Evolutionary conservation across 2,329 filamentous ascomycete genomes (phyloP).

Genomic region (Dactylellina parvicollis): DNA sequence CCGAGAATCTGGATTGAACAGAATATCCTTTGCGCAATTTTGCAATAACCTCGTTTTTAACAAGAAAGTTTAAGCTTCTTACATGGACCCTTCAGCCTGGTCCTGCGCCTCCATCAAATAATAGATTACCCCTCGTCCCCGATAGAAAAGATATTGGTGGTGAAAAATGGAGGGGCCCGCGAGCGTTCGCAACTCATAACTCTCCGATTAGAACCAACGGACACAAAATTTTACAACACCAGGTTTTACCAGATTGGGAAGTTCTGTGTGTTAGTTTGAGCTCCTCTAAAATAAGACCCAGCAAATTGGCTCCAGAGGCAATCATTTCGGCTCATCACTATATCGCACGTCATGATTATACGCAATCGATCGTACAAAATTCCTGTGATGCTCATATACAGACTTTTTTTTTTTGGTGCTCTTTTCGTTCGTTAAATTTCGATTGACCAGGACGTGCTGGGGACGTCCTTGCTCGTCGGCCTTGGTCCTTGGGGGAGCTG

Average conservation of each 20-base stretch:
- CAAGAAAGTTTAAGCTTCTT: conserved; percentile 33
- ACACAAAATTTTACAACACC: conserved; percentile 54
- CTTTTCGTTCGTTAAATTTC: conserved; percentile 14
- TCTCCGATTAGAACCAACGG: conserved; percentile 50
- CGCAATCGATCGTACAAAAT: conserved; percentile 17
- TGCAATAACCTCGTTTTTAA: neutral
- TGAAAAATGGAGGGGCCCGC: too few species aligned
- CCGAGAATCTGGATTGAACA: conserved; percentile 41
- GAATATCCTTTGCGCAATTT: conserved; percentile 51
- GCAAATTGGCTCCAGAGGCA: conserved; percentile 40
- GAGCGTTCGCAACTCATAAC: conserved; percentile 54
- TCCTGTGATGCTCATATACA: conserved; percentile 40
- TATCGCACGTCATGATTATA: conserved; percentile 21
- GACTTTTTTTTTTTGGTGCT: conserved; percentile 12
- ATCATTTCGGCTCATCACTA: conserved; percentile 29
- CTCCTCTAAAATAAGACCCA: conserved; percentile 42
- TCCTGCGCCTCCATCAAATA: conserved; percentile 14
- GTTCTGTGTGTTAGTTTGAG: conserved; percentile 33
- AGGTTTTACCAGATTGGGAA: conserved; percentile 50
- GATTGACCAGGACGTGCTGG: conserved; percentile 31
- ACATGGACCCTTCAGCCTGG: conserved; percentile 2
- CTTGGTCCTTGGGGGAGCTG: conserved; percentile 45
- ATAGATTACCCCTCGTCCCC: conserved; percentile 18
- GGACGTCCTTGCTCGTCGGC: conserved; percentile 26
- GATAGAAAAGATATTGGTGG: too few species aligned